phyloP scores from a whole-genome alignment of 345 rosid species.

The Diplotaxis tenuifolia region DNA sequence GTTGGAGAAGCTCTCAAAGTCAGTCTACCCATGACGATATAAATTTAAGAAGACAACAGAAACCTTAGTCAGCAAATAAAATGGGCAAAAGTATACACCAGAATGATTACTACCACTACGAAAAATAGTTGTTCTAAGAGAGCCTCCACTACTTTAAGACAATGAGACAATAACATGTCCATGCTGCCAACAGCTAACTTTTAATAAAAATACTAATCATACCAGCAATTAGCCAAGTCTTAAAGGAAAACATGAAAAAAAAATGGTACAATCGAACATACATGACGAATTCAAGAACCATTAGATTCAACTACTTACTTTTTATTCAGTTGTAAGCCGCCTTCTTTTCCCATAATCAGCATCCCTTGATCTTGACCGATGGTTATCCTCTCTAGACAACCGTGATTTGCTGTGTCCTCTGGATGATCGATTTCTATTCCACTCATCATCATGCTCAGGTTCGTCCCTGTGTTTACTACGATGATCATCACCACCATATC shows the following conservation, averaged over 20 bases:
- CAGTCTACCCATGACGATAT: conserved; percentile 19
- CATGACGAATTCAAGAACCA: conserved; percentile 7
- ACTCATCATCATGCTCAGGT: conserved; percentile 59
- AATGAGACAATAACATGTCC: too few relatives aligned
- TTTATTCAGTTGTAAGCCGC: conserved; percentile 56
- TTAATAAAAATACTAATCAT: conserved; percentile 2
- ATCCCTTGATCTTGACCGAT: conserved; percentile 68
- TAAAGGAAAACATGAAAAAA: background rate
- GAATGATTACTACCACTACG: background rate
- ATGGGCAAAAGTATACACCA: background rate
- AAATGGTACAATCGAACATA: background rate
- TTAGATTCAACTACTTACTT: conserved; percentile 24
- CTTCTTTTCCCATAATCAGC: conserved; percentile 83
- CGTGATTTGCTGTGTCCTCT: conserved; percentile 62
- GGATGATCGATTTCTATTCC: conserved; percentile 64
- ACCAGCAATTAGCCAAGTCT: background rate
- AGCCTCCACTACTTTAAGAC: conserved; percentile 7
- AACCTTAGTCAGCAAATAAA: conserved; percentile 18
- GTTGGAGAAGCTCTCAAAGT: conserved; percentile 12
- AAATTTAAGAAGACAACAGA: conserved; percentile 14
- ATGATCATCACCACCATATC: conserved; percentile 50
- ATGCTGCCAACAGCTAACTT: background rate
- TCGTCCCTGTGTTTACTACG: conserved; percentile 51
- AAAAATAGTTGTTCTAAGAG: background rate
- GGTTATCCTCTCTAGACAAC: conserved; percentile 58